A percentile compares a stretch with the other conserved stretches of the same genome.
These are phyloP conservation scores for Aspergillus neoniger DNA, from an alignment of 2,329 filamentous ascomycete species.

Conservation along the genomic window DNA sequence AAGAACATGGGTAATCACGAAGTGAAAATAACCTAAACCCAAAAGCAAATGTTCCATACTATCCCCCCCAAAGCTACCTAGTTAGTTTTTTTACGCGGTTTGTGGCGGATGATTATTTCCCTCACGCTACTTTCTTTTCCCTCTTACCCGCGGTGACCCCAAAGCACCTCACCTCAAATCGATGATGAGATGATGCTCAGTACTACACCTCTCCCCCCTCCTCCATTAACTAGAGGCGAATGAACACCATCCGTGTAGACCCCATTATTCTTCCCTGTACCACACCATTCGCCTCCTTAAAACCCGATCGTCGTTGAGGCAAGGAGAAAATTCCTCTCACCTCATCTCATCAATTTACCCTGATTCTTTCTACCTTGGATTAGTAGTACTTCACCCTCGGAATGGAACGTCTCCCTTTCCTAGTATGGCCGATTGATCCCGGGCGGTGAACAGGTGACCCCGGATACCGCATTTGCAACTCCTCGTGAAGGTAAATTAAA, in stretches of 20 bases:
- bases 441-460: conserved; percentile 4
- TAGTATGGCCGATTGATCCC: background rate
- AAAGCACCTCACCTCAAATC: background rate
- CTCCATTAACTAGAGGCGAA: background rate
- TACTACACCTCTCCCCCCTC: background rate
- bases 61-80: background rate
- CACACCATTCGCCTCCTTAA: background rate
- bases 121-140: background rate
- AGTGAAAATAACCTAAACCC: background rate
- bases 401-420: background rate
- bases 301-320: too few species aligned
- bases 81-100: background rate
- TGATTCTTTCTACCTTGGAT: background rate
- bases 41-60: background rate
- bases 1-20: background rate
- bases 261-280: background rate
- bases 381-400: background rate
- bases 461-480: background rate
- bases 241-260: background rate
- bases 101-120: conserved; percentile 4
- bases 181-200: background rate
- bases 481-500: conserved; percentile 6
- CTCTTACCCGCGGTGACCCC: background rate
- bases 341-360: background rate
- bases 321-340: background rate